Percentiles rank a stretch among this genome's conserved stretches.
Evolutionary conservation across 495 filamentous ascomycete species (phyloP).

Genomic region (Trichoderma asperelloides): DNA sequence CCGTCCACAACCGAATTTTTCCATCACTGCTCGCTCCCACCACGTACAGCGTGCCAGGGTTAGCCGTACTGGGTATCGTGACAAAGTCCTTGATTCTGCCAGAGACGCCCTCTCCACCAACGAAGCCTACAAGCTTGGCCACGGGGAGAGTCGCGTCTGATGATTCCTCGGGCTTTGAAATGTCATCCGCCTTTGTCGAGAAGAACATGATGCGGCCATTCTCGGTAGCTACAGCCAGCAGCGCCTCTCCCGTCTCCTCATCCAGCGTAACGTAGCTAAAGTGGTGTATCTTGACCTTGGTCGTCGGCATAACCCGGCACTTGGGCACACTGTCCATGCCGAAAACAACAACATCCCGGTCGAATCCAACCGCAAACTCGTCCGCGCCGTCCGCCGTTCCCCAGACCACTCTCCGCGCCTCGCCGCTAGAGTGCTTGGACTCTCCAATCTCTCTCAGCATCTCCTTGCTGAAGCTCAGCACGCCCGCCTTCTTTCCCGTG

Average conservation of each 20-base stretch:
- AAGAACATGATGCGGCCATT: slow-evolving; percentile 87
- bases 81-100: slow-evolving; percentile 85
- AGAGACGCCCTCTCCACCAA: slow-evolving; percentile 63
- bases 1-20: slow-evolving; percentile 62
- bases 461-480: slow-evolving; percentile 69
- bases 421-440: slow-evolving; percentile 64
- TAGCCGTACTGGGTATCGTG: slow-evolving; percentile 41
- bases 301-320: slow-evolving; percentile 57
- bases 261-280: slow-evolving; percentile 56
- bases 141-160: slow-evolving; percentile 31
- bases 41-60: slow-evolving; percentile 43
- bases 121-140: slow-evolving; percentile 56
- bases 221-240: slow-evolving; percentile 81
- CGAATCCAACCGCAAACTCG: slow-evolving; percentile 83
- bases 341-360: slow-evolving; percentile 75
- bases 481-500: slow-evolving; percentile 89
- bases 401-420: slow-evolving; percentile 82
- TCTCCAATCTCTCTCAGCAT: slow-evolving; percentile 64
- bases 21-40: slow-evolving; percentile 79
- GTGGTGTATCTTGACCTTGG: slow-evolving; percentile 72
- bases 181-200: slow-evolving; percentile 44
- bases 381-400: slow-evolving; percentile 54
- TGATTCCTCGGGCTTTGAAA: slow-evolving; percentile 13
- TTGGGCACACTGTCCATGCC: slow-evolving; percentile 78
- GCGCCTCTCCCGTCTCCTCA: slow-evolving; percentile 32